Evolutionary conservation across 495 filamentous ascomycete genomes (phyloP).

Genomic region (Friedmanniomyces simplex): DNA sequence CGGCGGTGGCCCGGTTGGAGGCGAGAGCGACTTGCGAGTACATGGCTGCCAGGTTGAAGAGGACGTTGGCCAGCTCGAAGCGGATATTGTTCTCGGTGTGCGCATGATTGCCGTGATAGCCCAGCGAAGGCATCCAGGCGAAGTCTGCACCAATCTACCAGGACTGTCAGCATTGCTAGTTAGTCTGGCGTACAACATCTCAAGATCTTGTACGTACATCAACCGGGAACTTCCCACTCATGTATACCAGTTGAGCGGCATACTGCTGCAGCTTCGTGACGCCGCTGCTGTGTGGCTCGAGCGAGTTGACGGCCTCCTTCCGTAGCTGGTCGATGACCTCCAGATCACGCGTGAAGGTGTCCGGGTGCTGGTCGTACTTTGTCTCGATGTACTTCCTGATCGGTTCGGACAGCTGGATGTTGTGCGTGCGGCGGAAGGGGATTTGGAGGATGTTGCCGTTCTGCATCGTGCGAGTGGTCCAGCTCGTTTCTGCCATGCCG

Average conservation of each 20-base stretch:
- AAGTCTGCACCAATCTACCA: constrained; percentile 85
- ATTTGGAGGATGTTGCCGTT: constrained; percentile 45
- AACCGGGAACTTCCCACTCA: constrained; percentile 90
- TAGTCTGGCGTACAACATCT: neutral
- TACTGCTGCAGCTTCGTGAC: constrained; percentile 79
- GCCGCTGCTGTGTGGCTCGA: constrained; percentile 83
- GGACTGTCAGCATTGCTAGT: neutral
- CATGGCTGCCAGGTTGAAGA: constrained; percentile 85
- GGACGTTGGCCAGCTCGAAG: constrained; percentile 87
- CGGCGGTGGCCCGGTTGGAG: constrained; percentile 65
- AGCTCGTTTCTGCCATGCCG: constrained; percentile 3
- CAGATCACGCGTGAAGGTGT: constrained; percentile 90
- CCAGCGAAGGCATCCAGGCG: constrained; percentile 86
- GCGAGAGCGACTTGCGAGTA: constrained; percentile 86
- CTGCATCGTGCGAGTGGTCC: constrained; percentile 9
- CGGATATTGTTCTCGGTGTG: constrained; percentile 81
- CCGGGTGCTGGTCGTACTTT: constrained; percentile 98
- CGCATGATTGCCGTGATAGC: constrained; percentile 73
- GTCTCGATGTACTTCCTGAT: constrained; percentile 94
- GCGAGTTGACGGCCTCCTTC: constrained; percentile 70
- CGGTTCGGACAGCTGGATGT: constrained; percentile 63
- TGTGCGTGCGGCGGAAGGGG: constrained; percentile 77
- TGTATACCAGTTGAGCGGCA: constrained; percentile 87
- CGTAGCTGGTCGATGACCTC: constrained; percentile 75
- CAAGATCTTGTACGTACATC: constrained; percentile 50